A percentile compares a stretch with the other conserved stretches of the same genome.
Evolutionary conservation across 768 basidiomycete genomes (phyloP).

Genomic region (Boletus reticuloceps): DNA sequence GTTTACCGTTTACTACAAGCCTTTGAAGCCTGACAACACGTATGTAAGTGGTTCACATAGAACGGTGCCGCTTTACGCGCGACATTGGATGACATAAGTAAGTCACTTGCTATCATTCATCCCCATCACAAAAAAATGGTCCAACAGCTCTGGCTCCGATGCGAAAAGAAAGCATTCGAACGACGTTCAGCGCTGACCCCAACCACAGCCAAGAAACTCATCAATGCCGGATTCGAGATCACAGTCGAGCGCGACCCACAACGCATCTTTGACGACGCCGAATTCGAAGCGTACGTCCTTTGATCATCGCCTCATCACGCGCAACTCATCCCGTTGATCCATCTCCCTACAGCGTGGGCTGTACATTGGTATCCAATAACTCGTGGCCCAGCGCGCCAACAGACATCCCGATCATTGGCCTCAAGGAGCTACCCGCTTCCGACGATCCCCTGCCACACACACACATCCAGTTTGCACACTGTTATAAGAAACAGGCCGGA

Average conservation of each 20-base stretch:
- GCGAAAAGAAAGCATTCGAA: conserved; percentile 96
- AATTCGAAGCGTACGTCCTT: conserved; percentile 80
- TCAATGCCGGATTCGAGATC: conserved; percentile 88
- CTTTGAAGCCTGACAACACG: too few relatives aligned
- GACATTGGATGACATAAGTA: too few relatives aligned
- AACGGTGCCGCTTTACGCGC: too few relatives aligned
- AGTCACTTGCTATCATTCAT: too few relatives aligned
- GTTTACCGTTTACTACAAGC: too few relatives aligned
- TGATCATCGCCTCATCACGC: conserved; percentile 7
- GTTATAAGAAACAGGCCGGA: conserved; percentile 93
- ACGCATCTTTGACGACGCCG: conserved; percentile 89
- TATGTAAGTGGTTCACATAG: too few relatives aligned
- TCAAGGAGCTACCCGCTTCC: conserved; percentile 93
- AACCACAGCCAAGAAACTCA: conserved; percentile 81
- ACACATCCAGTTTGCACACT: conserved; percentile 98
- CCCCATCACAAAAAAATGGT: neutral
- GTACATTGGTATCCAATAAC: conserved; percentile 82
- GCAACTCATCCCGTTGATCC: too few relatives aligned
- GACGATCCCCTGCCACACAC: conserved; percentile 84
- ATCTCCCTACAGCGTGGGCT: conserved; percentile 67
- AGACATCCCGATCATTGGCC: conserved; percentile 80
- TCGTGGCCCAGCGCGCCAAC: conserved; percentile 83
- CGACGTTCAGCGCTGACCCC: conserved; percentile 91
- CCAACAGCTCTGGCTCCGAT: conserved; percentile 86
- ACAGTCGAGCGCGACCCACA: conserved; percentile 91